Percentiles rank a stretch among this genome's conserved stretches.
Evolutionary conservation across 163 green algal genomes (phyloP).

Genomic region (Scenedesmus sp.): DNA sequence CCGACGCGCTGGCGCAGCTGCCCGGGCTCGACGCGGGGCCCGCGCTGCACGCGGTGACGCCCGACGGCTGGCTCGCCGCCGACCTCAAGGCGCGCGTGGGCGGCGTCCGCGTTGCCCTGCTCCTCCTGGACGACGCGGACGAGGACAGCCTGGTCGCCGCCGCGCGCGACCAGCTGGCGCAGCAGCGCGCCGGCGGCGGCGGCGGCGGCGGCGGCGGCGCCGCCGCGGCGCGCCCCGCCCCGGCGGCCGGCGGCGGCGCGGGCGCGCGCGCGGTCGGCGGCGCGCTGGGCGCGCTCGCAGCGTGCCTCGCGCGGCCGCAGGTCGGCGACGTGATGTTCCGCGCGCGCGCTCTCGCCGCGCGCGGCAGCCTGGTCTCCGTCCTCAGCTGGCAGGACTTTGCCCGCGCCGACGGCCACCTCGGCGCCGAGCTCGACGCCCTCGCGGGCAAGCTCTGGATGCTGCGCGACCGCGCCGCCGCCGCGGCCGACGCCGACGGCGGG

Average conservation of each 20-base stretch:
- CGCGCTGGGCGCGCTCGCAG: background rate
- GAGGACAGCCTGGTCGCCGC: background rate
- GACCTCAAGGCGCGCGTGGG: slow-evolving; percentile 8
- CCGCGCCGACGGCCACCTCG: background rate
- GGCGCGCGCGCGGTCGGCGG: background rate
- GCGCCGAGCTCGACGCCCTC: slow-evolving; percentile 3
- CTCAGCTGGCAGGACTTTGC: slow-evolving; percentile 29
- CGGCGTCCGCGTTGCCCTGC: slow-evolving; percentile 12
- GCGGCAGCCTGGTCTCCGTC: background rate
- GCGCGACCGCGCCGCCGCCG: background rate
- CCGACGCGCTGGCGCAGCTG: background rate
- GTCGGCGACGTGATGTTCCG: slow-evolving; percentile 25
- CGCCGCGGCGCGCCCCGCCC: background rate
- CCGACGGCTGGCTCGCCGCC: slow-evolving; percentile 1
- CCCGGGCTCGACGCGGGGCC: background rate
- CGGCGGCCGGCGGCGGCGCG: background rate
- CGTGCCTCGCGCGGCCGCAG: background rate
- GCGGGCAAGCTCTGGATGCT: slow-evolving; percentile 23
- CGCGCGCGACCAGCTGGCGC: background rate
- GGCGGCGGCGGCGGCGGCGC: too few species aligned
- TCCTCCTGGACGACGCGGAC: slow-evolving; percentile 26
- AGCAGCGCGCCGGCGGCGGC: too few species aligned
- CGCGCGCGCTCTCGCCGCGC: slow-evolving; percentile 6
- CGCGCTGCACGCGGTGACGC: background rate
- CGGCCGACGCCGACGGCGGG: background rate